Percentiles rank a stretch among this genome's conserved stretches.
Evolutionary conservation across 768 basidiomycete genomes (phyloP).

Genomic region (Boletus vermiculosoides): DNA sequence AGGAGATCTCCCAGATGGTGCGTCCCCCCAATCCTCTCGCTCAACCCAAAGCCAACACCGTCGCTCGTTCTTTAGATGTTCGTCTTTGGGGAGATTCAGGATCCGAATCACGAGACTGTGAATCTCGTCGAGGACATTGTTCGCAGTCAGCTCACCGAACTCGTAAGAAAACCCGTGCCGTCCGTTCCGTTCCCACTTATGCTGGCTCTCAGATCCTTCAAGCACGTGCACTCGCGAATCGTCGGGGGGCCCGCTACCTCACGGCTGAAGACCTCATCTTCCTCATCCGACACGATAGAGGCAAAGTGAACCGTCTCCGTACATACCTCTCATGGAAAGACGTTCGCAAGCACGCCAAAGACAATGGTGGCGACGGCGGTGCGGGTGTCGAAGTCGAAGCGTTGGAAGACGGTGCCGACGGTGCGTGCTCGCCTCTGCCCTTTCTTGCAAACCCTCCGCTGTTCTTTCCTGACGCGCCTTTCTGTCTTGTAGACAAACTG

Average conservation of each 20-base stretch:
- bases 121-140: constrained; percentile 96
- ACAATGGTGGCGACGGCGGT: constrained; percentile 78
- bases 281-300: constrained; percentile 89
- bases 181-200: not conserved
- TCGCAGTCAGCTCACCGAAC: constrained; percentile 84
- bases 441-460: no score
- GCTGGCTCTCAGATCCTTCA: constrained; percentile 66
- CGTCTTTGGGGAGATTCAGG: constrained; percentile 94
- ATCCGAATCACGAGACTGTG: constrained; percentile 82
- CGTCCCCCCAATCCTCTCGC: constrained; percentile 2
- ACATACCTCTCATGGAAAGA: constrained; percentile 98
- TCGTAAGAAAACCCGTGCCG: constrained; percentile 43
- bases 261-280: constrained; percentile 96
- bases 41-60: not conserved
- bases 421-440: constrained; percentile 36
- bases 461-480: not conserved
- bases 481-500: constrained; percentile 57
- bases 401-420: constrained; percentile 80
- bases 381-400: constrained; percentile 81
- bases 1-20: constrained; percentile 95
- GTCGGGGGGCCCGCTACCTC: constrained; percentile 81
- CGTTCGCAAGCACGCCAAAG: constrained; percentile 92
- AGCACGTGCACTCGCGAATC: constrained; percentile 78
- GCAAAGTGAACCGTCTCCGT: constrained; percentile 88
- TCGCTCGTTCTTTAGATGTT: constrained; percentile 66